Conservation (phyloP, 163 green algal genomes). For the Scenedesmus sp. region DNA sequence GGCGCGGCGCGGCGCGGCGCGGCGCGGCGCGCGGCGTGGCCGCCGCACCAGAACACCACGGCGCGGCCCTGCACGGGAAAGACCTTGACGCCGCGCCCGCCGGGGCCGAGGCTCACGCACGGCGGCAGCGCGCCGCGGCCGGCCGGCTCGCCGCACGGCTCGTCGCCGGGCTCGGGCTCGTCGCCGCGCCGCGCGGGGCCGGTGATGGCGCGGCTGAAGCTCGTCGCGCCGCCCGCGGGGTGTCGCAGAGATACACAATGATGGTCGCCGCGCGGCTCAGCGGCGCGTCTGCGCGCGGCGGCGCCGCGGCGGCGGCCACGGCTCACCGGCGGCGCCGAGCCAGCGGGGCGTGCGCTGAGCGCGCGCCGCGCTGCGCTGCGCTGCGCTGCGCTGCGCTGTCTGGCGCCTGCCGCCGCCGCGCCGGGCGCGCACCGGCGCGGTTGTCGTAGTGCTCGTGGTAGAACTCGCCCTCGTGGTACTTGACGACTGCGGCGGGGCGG, state of each 20-base stretch:
- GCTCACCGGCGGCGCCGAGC: too few relatives aligned
- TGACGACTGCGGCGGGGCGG: conserved; percentile 20
- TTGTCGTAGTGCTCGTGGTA: conserved; percentile 51
- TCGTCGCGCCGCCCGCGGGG: not conserved
- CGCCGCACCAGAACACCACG: conserved; percentile 34
- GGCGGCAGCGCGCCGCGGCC: conserved; percentile 18
- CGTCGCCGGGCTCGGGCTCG: not conserved
- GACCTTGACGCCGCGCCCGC: conserved; percentile 16
- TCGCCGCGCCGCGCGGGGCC: not conserved
- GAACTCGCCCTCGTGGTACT: conserved; percentile 45
- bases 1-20: too few relatives aligned
- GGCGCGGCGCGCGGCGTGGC: not conserved
- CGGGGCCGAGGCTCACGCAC: not conserved
- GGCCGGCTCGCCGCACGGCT: not conserved
- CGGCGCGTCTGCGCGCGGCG: too few relatives aligned
- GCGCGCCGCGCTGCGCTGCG: too few relatives aligned
- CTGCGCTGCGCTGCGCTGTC: too few relatives aligned
- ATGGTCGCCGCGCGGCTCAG: conserved; percentile 43
- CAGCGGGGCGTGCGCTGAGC: too few relatives aligned
- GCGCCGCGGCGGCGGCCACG: too few relatives aligned
- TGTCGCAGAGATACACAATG: conserved; percentile 44
- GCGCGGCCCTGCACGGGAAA: conserved; percentile 27
- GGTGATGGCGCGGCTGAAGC: conserved; percentile 3
- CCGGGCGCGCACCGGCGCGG: too few relatives aligned
- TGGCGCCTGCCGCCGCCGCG: too few relatives aligned